Percentiles rank a stretch among this genome's conserved stretches.
These are phyloP conservation scores for Alloascoidea africana DNA, from an alignment of 805 yeast genomes.

Conservation along the genomic window DNA sequence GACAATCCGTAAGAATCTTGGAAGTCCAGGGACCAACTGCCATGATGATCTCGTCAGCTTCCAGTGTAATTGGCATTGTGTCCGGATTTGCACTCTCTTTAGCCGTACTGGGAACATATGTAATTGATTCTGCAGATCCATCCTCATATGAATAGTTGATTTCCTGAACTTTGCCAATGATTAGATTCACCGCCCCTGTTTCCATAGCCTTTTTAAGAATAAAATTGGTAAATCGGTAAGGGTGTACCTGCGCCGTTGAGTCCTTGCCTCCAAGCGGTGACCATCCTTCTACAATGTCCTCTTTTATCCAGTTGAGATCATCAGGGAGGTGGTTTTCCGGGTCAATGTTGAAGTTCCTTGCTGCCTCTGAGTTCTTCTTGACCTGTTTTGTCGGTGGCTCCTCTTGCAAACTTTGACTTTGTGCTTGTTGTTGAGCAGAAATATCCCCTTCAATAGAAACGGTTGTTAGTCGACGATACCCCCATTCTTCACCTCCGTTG, in stretches of 20 bases:
- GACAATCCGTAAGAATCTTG: slow-evolving; percentile 78
- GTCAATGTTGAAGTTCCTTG: neutral
- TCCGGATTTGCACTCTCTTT: too few relatives aligned
- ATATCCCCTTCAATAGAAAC: slow-evolving; percentile 80
- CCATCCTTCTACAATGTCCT: slow-evolving; percentile 52
- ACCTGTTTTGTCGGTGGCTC: too few relatives aligned
- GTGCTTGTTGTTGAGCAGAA: too few relatives aligned
- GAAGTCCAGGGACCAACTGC: slow-evolving; percentile 98
- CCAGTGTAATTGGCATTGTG: slow-evolving; percentile 31
- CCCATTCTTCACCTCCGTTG: slow-evolving; percentile 85
- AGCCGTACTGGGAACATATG: too few relatives aligned
- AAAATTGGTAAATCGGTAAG: slow-evolving; percentile 83
- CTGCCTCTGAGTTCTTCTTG: too few relatives aligned
- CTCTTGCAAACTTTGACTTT: too few relatives aligned
- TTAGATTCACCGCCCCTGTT: slow-evolving; percentile 67
- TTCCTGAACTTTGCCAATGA: slow-evolving; percentile 76
- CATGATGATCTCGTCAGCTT: slow-evolving; percentile 67
- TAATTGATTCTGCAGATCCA: too few relatives aligned
- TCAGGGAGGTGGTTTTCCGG: too few relatives aligned
- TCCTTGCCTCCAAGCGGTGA: slow-evolving; percentile 70
- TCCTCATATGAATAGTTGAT: too few relatives aligned
- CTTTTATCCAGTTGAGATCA: slow-evolving; percentile 65
- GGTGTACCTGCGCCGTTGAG: slow-evolving; percentile 94
- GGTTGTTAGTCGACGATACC: slow-evolving; percentile 78
- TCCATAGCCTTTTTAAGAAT: slow-evolving; percentile 68